Base-by-base conservation (phyloP, 768 basidiomycete genomes). In the Tubosaeta sp. region DNA sequence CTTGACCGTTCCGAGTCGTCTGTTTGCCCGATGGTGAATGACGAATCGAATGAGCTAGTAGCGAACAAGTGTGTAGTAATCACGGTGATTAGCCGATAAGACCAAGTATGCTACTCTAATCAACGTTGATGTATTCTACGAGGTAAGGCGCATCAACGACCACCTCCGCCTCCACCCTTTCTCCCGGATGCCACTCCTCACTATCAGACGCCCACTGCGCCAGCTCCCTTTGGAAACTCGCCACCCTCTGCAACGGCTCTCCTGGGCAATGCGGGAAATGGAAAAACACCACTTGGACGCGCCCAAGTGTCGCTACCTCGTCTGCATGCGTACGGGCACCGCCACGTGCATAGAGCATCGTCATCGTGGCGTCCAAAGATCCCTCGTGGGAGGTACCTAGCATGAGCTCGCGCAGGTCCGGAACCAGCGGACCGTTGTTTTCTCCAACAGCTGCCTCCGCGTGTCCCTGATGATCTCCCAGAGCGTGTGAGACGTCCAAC, bases 331-430 rank as follows among this genome's bases (percentile, higher is more conserved):
- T 58, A 25, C 11, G 12, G 13, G 41, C 11, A 4, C 48, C 56
- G 22, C 16, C 29, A 14, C 52, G 59, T 14, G 57, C 60, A 19
- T 44, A 51, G 29, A 52, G 34, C 55, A 57, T 59, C 8, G 39
- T 19, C 45, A 51, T 14, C 27, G 60, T 46, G 32, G 25, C 13
- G 2, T 60, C 54, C 38, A 65, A 34, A 50, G 34, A 51, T 2
- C 25, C 34, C 32, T 50, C 54, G 27, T 44, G 47, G 27, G 58
- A 56, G 55, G 47, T 63, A 26, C 31, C 58, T 51, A 63, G 19
- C 38, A 37, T 39, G 25, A 64, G 33, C 14, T 62, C 52, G 2
- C 48, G 58, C 39, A 65, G 43, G 6, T 5, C 47, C 37, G 48
- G 55, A 2, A 59, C 25, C 1, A 58, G 33, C 35, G 34, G 41